These are phyloP conservation scores for Leptographium lundbergii DNA, from an alignment of 2,329 filamentous ascomycete species.

Conservation along the genomic window DNA sequence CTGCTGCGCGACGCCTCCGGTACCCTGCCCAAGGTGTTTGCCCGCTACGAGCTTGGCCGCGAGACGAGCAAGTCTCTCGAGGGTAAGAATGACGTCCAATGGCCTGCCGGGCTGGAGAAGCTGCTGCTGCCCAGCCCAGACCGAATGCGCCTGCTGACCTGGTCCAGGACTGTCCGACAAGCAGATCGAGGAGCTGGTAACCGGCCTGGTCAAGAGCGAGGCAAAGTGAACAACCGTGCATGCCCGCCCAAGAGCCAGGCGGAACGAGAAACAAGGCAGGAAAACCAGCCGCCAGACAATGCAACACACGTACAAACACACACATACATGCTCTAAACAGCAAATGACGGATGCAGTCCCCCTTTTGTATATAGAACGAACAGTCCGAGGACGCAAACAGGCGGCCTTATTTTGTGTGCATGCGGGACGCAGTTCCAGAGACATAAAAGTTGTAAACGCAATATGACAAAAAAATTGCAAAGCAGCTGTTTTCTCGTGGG, in stretches of 20 bases:
- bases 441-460: too few relatives aligned
- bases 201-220: conserved; percentile 37
- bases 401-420: too few relatives aligned
- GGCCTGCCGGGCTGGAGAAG: neutral
- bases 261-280: neutral
- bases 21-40: conserved; percentile 75
- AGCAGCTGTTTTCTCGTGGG: too few relatives aligned
- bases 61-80: conserved; percentile 47
- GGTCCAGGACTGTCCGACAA: conserved; percentile 39
- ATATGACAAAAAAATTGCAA: too few relatives aligned
- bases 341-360: neutral
- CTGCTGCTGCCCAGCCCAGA: neutral
- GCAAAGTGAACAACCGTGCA: conserved; percentile 4
- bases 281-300: neutral
- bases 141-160: neutral
- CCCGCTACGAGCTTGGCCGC: conserved; percentile 63
- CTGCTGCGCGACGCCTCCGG: conserved; percentile 85
- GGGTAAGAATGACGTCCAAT: conserved; percentile 17
- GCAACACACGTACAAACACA: too few relatives aligned
- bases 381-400: too few relatives aligned
- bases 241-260: neutral
- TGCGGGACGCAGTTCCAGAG: too few relatives aligned
- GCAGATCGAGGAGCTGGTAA: conserved; percentile 47
- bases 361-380: neutral
- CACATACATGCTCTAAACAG: neutral